phyloP scores from a whole-genome alignment of 257 asterid species.

The Plectranthus barbatus region DNA sequence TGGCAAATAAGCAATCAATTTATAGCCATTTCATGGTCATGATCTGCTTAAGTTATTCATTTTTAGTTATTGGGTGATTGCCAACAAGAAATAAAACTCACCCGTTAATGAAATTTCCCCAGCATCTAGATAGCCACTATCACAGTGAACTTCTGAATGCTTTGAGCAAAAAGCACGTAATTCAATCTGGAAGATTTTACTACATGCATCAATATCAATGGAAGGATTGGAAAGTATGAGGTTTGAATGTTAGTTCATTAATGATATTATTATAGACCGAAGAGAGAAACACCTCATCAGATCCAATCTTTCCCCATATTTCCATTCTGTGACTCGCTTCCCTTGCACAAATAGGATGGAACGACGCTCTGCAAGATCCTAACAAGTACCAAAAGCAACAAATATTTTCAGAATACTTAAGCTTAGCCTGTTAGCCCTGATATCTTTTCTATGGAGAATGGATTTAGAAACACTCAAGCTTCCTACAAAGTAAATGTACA shows the following conservation, averaged over 20 bases:
- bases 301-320: constrained; percentile 95
- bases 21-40: constrained; percentile 24
- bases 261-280: background rate
- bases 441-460: background rate
- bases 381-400: constrained; percentile 25
- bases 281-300: constrained; percentile 65
- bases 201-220: constrained; percentile 3
- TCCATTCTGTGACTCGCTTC: constrained; percentile 93
- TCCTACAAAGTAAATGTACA: background rate
- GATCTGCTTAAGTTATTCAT: constrained; percentile 17
- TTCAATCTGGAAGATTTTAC: constrained; percentile 62
- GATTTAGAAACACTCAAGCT: background rate
- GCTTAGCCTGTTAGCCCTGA: background rate
- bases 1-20: constrained; percentile 17
- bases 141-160: constrained; percentile 65
- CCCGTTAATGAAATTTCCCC: constrained; percentile 34
- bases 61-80: background rate
- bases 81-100: constrained; percentile 32
- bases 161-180: constrained; percentile 91
- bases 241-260: background rate
- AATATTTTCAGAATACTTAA: constrained; percentile 14
- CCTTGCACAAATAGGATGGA: constrained; percentile 98
- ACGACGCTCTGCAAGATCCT: constrained; percentile 97
- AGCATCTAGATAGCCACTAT: constrained; percentile 31
- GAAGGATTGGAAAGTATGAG: background rate